These are phyloP conservation scores for Hypoxylon sp. DNA, from an alignment of 2,329 filamentous ascomycete genomes.

Conservation along the genomic window DNA sequence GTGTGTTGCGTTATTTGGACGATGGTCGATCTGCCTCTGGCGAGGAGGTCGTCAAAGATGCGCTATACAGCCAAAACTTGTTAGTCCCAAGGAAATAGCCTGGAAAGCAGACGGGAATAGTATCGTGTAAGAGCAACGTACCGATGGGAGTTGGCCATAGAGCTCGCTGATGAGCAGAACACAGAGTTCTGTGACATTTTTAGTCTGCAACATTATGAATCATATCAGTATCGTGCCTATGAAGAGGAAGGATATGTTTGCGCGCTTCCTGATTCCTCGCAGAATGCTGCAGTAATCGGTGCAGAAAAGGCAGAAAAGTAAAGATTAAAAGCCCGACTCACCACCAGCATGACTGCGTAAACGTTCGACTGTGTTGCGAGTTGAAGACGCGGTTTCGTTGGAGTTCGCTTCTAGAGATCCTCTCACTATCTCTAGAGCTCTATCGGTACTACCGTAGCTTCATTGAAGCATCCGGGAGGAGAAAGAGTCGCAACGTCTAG, in stretches of 20 bases:
- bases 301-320: neutral
- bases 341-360: conserved; percentile 44
- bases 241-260: neutral
- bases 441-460: conserved; percentile 72
- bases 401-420: conserved; percentile 74
- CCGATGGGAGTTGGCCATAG: conserved; percentile 90
- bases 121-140: conserved; percentile 58
- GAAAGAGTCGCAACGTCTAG: conserved; percentile 4
- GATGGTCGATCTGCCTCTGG: conserved; percentile 78
- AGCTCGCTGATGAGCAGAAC: conserved; percentile 86
- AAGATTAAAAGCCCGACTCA: conserved; percentile 43
- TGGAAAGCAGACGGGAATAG: neutral
- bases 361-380: conserved; percentile 26
- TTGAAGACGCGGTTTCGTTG: conserved; percentile 35
- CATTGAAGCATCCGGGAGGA: conserved; percentile 56
- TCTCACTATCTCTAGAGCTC: conserved; percentile 81
- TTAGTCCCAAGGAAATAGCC: conserved; percentile 27
- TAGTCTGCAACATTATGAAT: conserved; percentile 57
- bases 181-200: conserved; percentile 87
- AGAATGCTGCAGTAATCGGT: neutral
- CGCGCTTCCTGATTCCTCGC: neutral
- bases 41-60: conserved; percentile 81
- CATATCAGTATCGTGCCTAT: conserved; percentile 38
- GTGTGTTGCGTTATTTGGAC: conserved; percentile 75
- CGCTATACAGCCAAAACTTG: conserved; percentile 62